These are phyloP conservation scores for Liriodendron chinense DNA, from an alignment of 164 flowering plant species.

Conservation along the genomic window DNA sequence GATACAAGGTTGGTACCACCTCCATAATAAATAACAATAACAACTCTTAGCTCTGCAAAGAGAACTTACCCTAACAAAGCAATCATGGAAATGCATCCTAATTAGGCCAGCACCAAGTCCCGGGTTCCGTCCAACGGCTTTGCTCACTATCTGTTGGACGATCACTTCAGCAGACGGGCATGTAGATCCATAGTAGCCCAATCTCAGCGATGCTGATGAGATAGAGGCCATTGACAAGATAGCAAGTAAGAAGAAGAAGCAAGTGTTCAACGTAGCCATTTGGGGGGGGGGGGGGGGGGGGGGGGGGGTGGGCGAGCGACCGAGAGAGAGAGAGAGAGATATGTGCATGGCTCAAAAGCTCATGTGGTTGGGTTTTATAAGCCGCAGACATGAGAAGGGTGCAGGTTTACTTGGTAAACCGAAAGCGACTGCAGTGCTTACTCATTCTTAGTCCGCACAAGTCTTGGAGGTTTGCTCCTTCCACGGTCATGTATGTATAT, in stretches of 20 bases:
- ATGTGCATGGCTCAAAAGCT: not conserved
- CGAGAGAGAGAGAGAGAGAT: not conserved
- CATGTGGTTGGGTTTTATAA: not conserved
- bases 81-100: conserved; percentile 67
- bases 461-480: not conserved
- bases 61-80: conserved; percentile 34
- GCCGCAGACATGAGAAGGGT: not conserved
- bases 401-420: not conserved
- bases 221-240: not conserved
- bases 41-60: not conserved
- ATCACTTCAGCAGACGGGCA: conserved; percentile 25
- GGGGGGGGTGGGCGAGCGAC: too few relatives aligned
- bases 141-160: conserved; percentile 30
- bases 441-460: not conserved
- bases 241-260: not conserved
- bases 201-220: conserved; percentile 10
- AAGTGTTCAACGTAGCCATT: not conserved
- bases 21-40: not conserved
- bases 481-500: too few relatives aligned
- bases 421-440: not conserved
- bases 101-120: conserved; percentile 60
- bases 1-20: not conserved
- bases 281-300: not conserved
- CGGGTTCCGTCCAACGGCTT: conserved; percentile 20
- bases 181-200: conserved; percentile 14